Percentiles rank a stretch among this genome's conserved stretches.
Conservation (phyloP, 352 stramenopile genomes). For the Phytopythium mirpurense region DNA sequence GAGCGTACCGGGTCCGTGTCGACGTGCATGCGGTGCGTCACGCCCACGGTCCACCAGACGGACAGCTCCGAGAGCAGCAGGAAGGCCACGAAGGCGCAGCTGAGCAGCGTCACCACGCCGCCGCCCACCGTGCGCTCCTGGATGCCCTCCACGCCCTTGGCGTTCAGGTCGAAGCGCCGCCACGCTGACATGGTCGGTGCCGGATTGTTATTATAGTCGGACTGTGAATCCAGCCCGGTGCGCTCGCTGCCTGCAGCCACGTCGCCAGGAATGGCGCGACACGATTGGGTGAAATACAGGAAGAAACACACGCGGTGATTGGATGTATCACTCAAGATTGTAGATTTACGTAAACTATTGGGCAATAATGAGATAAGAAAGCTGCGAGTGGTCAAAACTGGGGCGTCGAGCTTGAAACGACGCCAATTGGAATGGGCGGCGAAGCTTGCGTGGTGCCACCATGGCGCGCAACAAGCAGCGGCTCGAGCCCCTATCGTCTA, state of each 20-base stretch:
- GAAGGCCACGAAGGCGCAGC: conserved; percentile 63
- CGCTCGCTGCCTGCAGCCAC: not conserved
- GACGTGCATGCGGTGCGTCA: conserved; percentile 86
- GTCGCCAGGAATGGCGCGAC: not conserved
- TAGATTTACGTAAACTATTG: no score
- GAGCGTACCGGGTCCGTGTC: conserved; percentile 67
- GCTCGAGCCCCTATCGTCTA: no score
- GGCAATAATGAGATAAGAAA: not conserved
- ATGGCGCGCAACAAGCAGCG: no score
- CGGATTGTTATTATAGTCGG: no score
- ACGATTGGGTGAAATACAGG: not conserved
- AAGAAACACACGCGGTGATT: not conserved
- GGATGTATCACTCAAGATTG: no score
- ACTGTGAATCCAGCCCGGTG: no score
- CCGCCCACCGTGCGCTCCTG: conserved; percentile 84
- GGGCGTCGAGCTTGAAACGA: not conserved
- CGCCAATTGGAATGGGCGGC: no score
- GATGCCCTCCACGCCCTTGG: conserved; percentile 87
- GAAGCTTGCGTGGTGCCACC: no score
- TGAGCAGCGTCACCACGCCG: conserved; percentile 78
- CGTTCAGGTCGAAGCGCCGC: conserved; percentile 85
- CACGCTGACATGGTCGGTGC: conserved; percentile 40
- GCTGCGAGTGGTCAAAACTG: conserved; percentile 6
- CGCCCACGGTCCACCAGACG: conserved; percentile 80
- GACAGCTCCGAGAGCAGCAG: conserved; percentile 82